Conservation (phyloP, 176 grass and related monocot genomes). For the Bothriochloa decipiens region DNA sequence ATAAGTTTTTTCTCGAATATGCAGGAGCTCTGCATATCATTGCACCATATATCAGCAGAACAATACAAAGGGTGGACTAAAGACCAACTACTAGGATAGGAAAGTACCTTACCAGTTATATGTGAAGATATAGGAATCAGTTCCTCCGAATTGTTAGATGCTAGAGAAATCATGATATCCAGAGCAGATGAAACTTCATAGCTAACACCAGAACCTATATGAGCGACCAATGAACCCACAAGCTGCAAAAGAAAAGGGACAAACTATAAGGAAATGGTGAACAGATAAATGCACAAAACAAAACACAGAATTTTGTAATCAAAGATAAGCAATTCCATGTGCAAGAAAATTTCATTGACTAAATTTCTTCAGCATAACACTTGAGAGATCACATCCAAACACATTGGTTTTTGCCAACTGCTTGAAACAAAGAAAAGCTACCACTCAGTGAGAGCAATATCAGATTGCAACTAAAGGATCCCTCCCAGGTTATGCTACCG, state of each 20-base stretch:
- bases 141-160: conserved; percentile 70
- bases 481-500: neutral
- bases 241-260: conserved; percentile 51
- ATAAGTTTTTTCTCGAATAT: neutral
- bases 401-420: too few species aligned
- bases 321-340: conserved; percentile 24
- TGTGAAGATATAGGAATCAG: conserved; percentile 81
- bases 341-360: conserved; percentile 20
- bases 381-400: too few species aligned
- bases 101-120: conserved; percentile 71
- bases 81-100: neutral
- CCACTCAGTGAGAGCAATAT: neutral
- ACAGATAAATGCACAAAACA: conserved; percentile 15
- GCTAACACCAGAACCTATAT: conserved; percentile 88
- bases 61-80: neutral
- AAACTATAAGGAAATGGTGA: conserved; percentile 36
- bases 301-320: conserved; percentile 19
- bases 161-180: conserved; percentile 70
- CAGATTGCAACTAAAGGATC: conserved; percentile 3
- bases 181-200: conserved; percentile 85
- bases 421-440: conserved; percentile 23
- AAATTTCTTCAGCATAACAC: neutral
- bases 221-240: conserved; percentile 76
- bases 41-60: neutral
- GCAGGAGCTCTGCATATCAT: neutral